Evolutionary conservation across 371 early-diverging fungal genomes (phyloP), one percentile per base, ranked within the genome.

Genomic region (Fennellomyces sp.): DNA sequence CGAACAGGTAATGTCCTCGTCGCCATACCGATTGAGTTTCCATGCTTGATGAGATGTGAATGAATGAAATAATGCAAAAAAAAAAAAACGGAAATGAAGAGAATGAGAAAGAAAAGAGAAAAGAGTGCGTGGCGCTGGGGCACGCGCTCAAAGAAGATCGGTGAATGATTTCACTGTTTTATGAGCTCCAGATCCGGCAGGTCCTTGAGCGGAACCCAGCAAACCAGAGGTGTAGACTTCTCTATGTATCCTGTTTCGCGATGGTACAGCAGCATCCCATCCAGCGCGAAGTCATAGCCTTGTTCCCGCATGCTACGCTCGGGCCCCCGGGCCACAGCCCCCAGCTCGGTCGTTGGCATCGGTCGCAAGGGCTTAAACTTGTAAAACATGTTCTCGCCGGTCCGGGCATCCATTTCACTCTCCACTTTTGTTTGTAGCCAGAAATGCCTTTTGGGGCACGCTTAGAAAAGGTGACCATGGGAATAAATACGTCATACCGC

Each of bases 211-310:
- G 83, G 69, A 3, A 84, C 78, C 87, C 87, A 87, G 15, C 82
- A 73, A 26, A 82, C 84, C 11, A 87, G 68, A 11, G 87, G 87
- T 3, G 87, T 85, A 15, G 69, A 69, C 12, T 83, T 84, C 3
- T 76, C 69, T 0, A 73, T 78, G 58, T 87, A 87, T 52, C 80
- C 78, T 0, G 83, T 72, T 58, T 77, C 69, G 31, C 75, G 74
- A 63, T 84, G 84, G 71, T 82, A 87, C 48, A 87, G 80, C 19
- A 85, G 65, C 3, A 85, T 59, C 0, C 87, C 87, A 64, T 84
- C 87, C 12, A 84, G 65, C 1, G 69, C 68, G 48, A 68, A 70
- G 8, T 35, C 23, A 50, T 75, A 63, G n/a, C 69, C 65, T n/a
- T 65, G 57, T 10, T 66, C 59, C 17, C 61, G 38, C 39, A 76